Conservation (phyloP, 2,329 filamentous ascomycete genomes). For the Apiospora marii region DNA sequence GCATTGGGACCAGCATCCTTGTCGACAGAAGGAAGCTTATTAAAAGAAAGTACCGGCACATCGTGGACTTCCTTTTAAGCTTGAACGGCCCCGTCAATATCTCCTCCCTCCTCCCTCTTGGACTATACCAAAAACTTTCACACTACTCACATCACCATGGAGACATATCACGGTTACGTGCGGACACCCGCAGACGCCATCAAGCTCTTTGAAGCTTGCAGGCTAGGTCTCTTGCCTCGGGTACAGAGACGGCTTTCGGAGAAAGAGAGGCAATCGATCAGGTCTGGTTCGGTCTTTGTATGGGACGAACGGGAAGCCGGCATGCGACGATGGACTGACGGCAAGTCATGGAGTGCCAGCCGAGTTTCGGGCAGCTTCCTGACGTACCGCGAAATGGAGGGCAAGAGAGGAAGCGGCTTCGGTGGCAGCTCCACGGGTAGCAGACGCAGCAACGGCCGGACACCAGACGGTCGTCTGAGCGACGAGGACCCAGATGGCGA, state of each 20-base stretch:
- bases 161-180: slow-evolving; percentile 95
- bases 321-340: slow-evolving; percentile 98
- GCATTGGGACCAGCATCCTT: slow-evolving; percentile 23
- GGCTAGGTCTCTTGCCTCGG: slow-evolving; percentile 85
- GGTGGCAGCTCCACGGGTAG: slow-evolving; percentile 49
- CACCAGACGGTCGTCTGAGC: slow-evolving; percentile 82
- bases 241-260: slow-evolving; percentile 94
- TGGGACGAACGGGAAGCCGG: slow-evolving; percentile 99
- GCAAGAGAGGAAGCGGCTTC: slow-evolving; percentile 87
- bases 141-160: slow-evolving; percentile 64
- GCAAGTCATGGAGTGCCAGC: slow-evolving; percentile 98
- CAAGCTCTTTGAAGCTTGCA: slow-evolving; percentile 97
- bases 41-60: slow-evolving; percentile 21
- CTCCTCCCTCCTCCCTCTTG: neutral
- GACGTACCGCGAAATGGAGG: slow-evolving; percentile 98
- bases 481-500: slow-evolving; percentile 88
- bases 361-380: slow-evolving; percentile 96
- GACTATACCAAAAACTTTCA: neutral
- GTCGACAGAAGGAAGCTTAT: slow-evolving; percentile 34
- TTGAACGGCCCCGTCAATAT: neutral
- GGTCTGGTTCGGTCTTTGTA: slow-evolving; percentile 97
- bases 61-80: slow-evolving; percentile 19
- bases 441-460: slow-evolving; percentile 71
- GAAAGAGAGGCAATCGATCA: slow-evolving; percentile 95
- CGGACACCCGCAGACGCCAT: slow-evolving; percentile 97